A percentile compares a stretch with the other conserved stretches of the same genome.
phyloP scores from a whole-genome alignment of 2,329 filamentous ascomycete species.

The Fusarium longipes region DNA sequence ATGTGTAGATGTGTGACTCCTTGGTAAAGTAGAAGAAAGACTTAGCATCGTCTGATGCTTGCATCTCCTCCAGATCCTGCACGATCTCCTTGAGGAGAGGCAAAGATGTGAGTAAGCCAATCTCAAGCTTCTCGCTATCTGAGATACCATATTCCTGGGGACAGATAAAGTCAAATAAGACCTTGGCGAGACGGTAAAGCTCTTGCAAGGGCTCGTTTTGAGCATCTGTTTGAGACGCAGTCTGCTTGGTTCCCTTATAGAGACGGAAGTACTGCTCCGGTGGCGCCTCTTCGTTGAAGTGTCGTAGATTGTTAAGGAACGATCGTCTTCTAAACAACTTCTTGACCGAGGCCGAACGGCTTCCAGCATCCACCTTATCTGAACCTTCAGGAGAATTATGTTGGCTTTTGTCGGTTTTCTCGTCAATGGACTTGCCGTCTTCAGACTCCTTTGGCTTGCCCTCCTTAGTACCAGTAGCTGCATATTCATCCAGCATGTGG shows the following conservation, averaged over 20 bases:
- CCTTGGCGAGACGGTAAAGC: conserved; percentile 91
- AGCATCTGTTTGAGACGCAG: conserved; percentile 78
- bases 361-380: conserved; percentile 56
- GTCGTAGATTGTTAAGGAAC: conserved; percentile 65
- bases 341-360: conserved; percentile 52
- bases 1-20: conserved; percentile 97
- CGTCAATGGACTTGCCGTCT: conserved; percentile 54
- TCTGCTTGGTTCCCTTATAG: conserved; percentile 79
- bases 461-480: conserved; percentile 56
- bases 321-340: conserved; percentile 70
- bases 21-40: conserved; percentile 99
- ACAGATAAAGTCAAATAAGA: conserved; percentile 97
- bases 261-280: conserved; percentile 88
- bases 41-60: conserved; percentile 92
- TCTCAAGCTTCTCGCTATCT: conserved; percentile 97
- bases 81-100: conserved; percentile 97
- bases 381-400: conserved; percentile 49
- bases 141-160: conserved; percentile 98
- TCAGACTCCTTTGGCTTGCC: conserved; percentile 56
- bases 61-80: conserved; percentile 94
- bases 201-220: conserved; percentile 90
- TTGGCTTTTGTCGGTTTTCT: conserved; percentile 50
- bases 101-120: conserved; percentile 91
- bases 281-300: conserved; percentile 65
- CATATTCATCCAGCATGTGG: conserved; percentile 77